Conservation (phyloP, 2,329 filamentous ascomycete species). For the Aspergillus neoniger region DNA sequence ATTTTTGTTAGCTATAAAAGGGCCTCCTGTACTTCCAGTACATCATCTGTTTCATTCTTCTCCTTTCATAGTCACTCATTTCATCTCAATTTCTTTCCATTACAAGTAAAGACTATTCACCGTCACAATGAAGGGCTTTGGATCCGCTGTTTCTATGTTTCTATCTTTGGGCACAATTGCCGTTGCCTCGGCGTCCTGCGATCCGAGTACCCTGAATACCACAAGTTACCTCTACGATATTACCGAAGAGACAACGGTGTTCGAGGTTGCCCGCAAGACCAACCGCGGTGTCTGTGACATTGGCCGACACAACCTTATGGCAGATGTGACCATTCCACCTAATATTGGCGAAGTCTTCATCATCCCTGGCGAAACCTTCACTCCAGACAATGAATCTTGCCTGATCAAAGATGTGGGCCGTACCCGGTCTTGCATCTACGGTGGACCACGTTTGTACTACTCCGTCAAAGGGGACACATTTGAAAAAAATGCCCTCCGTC, state of each 20-base stretch:
- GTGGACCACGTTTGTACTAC: constrained; percentile 22
- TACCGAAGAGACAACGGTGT: constrained; percentile 9
- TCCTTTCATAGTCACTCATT: too few species aligned
- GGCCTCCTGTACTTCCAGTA: too few species aligned
- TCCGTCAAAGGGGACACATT: constrained; percentile 22
- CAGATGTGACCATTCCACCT: constrained; percentile 19
- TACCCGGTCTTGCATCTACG: constrained; percentile 18
- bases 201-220: constrained; percentile 10
- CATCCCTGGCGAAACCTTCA: constrained; percentile 17
- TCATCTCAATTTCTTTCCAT: too few species aligned
- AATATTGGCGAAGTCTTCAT: constrained; percentile 17
- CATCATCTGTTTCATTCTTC: too few species aligned
- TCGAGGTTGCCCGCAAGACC: constrained; percentile 11
- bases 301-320: constrained; percentile 18
- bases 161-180: background rate
- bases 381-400: constrained; percentile 18
- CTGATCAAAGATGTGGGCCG: constrained; percentile 9
- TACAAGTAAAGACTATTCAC: too few species aligned
- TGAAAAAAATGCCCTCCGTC: constrained; percentile 13
- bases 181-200: constrained; percentile 2
- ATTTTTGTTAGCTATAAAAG: too few species aligned
- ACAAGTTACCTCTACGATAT: constrained; percentile 3
- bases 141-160: background rate
- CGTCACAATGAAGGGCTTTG: background rate
- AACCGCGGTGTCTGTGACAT: constrained; percentile 19